Percentiles rank a stretch among this genome's conserved stretches.
Conservation (phyloP, 257 asterid genomes). For the Petunia axillaris region DNA sequence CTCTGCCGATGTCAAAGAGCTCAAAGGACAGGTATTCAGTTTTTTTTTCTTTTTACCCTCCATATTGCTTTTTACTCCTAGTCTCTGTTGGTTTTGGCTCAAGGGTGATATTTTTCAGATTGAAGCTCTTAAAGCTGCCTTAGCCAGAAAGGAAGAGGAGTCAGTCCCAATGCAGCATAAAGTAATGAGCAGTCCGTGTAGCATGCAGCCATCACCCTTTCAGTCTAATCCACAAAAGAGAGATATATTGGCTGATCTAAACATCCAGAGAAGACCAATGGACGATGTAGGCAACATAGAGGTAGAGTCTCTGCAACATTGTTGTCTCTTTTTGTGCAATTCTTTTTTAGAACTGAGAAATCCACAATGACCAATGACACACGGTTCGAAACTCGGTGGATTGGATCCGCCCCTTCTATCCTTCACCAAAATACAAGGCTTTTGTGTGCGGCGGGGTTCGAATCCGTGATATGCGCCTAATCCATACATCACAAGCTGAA, state of each 20-base stretch:
- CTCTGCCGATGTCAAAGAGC: slow-evolving; percentile 82
- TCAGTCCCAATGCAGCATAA: slow-evolving; percentile 47
- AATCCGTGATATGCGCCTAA: no score
- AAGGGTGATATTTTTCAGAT: slow-evolving; percentile 45
- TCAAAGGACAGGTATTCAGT: slow-evolving; percentile 76
- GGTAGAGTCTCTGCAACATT: slow-evolving; percentile 46
- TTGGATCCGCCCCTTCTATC: no score
- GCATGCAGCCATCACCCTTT: slow-evolving; percentile 46
- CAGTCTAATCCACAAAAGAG: slow-evolving; percentile 49
- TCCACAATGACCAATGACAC: no score
- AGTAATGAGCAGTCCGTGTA: slow-evolving; percentile 61
- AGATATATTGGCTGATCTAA: slow-evolving; percentile 49
- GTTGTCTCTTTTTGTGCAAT: not conserved
- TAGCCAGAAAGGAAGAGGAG: slow-evolving; percentile 70
- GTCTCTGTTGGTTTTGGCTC: not conserved
- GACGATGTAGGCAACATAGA: slow-evolving; percentile 87
- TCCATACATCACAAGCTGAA: no score
- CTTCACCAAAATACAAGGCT: no score
- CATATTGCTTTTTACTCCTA: not conserved
- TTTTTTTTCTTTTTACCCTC: not conserved
- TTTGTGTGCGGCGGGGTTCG: no score
- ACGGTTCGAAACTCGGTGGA: no score
- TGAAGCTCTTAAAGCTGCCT: slow-evolving; percentile 78
- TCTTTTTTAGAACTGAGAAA: not conserved
- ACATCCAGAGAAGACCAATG: slow-evolving; percentile 77